phyloP scores from a whole-genome alignment of 192 early-diverging fungal genomes.

The Coemansia sp. region DNA sequence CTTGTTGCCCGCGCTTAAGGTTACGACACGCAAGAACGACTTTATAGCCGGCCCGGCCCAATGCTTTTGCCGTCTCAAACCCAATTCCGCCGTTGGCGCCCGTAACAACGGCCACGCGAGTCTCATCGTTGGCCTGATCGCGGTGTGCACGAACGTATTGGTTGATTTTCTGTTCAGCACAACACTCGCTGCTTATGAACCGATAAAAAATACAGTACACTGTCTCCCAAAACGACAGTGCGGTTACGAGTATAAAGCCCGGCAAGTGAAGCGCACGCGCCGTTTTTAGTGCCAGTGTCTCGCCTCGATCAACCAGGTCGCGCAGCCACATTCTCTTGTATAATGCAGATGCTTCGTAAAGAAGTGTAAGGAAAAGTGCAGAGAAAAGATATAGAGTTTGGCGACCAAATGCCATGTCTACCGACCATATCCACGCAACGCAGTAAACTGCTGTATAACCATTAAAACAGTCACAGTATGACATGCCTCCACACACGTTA shows the following conservation, averaged over 20 bases:
- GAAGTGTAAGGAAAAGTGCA: background rate
- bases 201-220: slow-evolving; percentile 36
- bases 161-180: slow-evolving; percentile 30
- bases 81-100: slow-evolving; percentile 66
- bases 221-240: slow-evolving; percentile 29
- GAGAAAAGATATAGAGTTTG: background rate
- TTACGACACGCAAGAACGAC: slow-evolving; percentile 54
- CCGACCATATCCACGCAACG: background rate
- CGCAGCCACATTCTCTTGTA: slow-evolving; percentile 29
- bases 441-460: background rate
- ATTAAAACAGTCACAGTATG: background rate
- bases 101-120: slow-evolving; percentile 43
- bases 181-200: slow-evolving; percentile 19
- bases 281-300: slow-evolving; percentile 16
- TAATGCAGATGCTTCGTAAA: background rate
- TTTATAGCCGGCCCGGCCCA: slow-evolving; percentile 57
- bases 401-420: background rate
- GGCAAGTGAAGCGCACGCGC: slow-evolving; percentile 26
- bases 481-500: background rate
- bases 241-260: slow-evolving; percentile 16
- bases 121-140: slow-evolving; percentile 5
- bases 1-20: slow-evolving; percentile 26
- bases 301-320: slow-evolving; percentile 14
- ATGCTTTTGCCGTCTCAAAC: slow-evolving; percentile 57
- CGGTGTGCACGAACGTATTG: slow-evolving; percentile 25